A percentile compares a stretch with the other conserved stretches of the same genome.
Conservation (phyloP, 164 flowering plant species). For the Buxus sempervirens region DNA sequence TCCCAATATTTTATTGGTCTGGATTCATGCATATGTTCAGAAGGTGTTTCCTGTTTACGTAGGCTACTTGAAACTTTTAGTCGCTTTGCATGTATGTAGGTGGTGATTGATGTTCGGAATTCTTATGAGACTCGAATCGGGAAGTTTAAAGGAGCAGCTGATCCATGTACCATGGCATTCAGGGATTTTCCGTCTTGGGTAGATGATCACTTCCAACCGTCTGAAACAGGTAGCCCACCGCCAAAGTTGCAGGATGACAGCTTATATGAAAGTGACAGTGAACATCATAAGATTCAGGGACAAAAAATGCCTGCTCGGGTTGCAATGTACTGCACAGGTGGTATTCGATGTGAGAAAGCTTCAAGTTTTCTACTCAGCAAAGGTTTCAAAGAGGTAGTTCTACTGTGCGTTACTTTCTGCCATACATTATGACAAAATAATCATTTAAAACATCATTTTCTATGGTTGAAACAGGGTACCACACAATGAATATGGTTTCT, state of each 20-base stretch:
- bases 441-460: too few relatives aligned
- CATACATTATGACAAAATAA: not conserved
- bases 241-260: slow-evolving; percentile 16
- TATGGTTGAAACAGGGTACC: too few relatives aligned
- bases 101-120: slow-evolving; percentile 94
- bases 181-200: slow-evolving; percentile 94
- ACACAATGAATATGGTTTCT: too few relatives aligned
- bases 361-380: slow-evolving; percentile 85
- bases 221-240: slow-evolving; percentile 21
- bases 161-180: slow-evolving; percentile 84
- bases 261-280: slow-evolving; percentile 16
- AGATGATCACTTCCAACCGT: slow-evolving; percentile 45
- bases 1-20: too few relatives aligned
- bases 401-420: slow-evolving; percentile 5
- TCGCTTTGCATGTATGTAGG: slow-evolving; percentile 30
- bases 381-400: slow-evolving; percentile 85
- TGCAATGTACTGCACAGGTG: slow-evolving; percentile 99
- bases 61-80: not conserved
- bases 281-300: slow-evolving; percentile 18
- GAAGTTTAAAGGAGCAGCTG: slow-evolving; percentile 88
- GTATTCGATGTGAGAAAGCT: slow-evolving; percentile 97
- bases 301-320: slow-evolving; percentile 51
- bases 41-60: too few relatives aligned
- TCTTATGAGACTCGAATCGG: slow-evolving; percentile 88
- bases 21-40: too few relatives aligned